phyloP scores from a whole-genome alignment of 2,329 filamentous ascomycete genomes.

The Colletotrichum musicola region DNA sequence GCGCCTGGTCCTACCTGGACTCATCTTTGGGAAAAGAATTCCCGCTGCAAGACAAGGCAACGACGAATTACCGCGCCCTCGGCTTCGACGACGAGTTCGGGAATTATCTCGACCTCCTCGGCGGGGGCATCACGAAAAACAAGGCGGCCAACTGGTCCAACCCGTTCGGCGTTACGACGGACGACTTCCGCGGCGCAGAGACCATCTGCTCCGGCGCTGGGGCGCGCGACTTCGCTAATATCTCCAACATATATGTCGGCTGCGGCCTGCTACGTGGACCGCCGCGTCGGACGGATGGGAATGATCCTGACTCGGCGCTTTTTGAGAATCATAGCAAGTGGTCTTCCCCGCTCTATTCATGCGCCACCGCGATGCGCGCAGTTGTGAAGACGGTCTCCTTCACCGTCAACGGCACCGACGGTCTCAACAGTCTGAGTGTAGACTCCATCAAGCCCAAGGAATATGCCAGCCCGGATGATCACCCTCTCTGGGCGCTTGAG shows the following conservation, averaged over 20 bases:
- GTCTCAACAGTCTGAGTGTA: constrained; percentile 50
- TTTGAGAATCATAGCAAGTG: constrained; percentile 56
- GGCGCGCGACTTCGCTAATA: constrained; percentile 50
- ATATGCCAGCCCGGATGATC: constrained; percentile 47
- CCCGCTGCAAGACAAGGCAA: constrained; percentile 39
- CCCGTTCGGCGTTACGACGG: constrained; percentile 1
- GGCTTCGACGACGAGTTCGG: constrained; percentile 10
- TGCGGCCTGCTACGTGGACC: constrained; percentile 57
- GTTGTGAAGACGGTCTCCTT: constrained; percentile 60
- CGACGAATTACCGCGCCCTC: constrained; percentile 14
- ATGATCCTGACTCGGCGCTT: constrained; percentile 45
- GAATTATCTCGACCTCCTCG: constrained; percentile 18
- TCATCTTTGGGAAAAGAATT: constrained; percentile 51
- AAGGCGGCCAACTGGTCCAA: constrained; percentile 4
- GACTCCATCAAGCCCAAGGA: constrained; percentile 50
- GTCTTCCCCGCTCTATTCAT: constrained; percentile 57
- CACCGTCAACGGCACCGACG: constrained; percentile 53
- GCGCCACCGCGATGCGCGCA: constrained; percentile 56
- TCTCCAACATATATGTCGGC: constrained; percentile 54
- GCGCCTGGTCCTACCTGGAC: constrained; percentile 52
- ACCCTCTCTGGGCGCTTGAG: constrained; percentile 51
- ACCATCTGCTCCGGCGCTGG: constrained; percentile 48
- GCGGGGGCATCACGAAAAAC: not conserved
- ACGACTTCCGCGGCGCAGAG: constrained; percentile 6
- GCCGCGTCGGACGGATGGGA: constrained; percentile 50